Percentiles rank a stretch among this genome's conserved stretches.
These are phyloP conservation scores for Diphasiastrum complanatum DNA, from an alignment of 83 land plant genomes.

Conservation along the genomic window DNA sequence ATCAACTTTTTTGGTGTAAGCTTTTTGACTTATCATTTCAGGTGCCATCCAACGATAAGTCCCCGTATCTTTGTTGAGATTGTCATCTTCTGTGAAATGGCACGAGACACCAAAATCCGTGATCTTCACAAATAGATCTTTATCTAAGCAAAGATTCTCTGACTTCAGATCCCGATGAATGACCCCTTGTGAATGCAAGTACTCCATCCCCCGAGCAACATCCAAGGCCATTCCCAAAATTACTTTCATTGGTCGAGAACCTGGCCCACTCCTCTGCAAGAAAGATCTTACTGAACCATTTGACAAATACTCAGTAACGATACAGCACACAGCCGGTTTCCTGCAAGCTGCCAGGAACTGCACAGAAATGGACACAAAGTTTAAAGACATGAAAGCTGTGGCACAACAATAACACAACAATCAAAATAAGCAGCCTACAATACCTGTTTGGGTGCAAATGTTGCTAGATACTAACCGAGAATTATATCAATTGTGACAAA, in stretches of 20 bases:
- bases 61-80: no score
- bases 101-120: no score
- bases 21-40: no score
- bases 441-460: not conserved
- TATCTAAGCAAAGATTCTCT: slow-evolving; percentile 62
- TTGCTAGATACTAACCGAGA: no score
- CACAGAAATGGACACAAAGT: not conserved
- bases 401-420: not conserved
- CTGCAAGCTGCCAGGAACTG: slow-evolving; percentile 77
- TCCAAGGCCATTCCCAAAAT: slow-evolving; percentile 62
- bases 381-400: not conserved
- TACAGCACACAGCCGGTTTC: slow-evolving; percentile 69
- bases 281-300: slow-evolving; percentile 70
- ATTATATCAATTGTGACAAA: no score
- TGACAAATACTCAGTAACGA: slow-evolving; percentile 75
- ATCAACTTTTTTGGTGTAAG: not conserved
- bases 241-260: slow-evolving; percentile 49
- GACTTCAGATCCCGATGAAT: slow-evolving; percentile 84
- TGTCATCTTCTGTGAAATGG: not conserved
- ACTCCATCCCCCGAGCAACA: slow-evolving; percentile 75
- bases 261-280: slow-evolving; percentile 64
- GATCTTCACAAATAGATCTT: slow-evolving; percentile 63
- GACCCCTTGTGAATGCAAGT: slow-evolving; percentile 79
- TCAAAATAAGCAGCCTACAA: not conserved
- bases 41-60: no score